These are phyloP conservation scores for Micractinium conductrix DNA, from an alignment of 139 green algal genomes.

Conservation along the genomic window DNA sequence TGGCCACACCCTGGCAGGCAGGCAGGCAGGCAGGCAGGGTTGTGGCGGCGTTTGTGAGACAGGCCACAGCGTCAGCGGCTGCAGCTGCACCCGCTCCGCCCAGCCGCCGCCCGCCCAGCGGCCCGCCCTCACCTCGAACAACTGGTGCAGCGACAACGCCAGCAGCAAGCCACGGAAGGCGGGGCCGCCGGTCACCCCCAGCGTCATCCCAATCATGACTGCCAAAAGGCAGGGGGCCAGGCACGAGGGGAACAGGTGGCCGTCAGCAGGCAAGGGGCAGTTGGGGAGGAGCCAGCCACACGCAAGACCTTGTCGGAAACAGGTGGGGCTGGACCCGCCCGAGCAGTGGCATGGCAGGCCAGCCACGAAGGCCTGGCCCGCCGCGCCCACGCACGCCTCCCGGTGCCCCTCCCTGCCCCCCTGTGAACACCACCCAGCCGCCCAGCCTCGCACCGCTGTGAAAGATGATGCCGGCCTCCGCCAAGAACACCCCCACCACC, in stretches of 20 bases:
- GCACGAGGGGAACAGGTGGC: background rate
- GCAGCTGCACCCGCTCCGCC: slow-evolving; percentile 51
- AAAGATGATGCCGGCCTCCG: slow-evolving; percentile 52
- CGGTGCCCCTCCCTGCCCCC: background rate
- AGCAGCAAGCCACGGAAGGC: slow-evolving; percentile 54
- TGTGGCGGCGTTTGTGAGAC: no score
- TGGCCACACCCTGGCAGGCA: slow-evolving; percentile 57
- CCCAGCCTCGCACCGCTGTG: slow-evolving; percentile 34
- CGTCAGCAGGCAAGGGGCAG: no score
- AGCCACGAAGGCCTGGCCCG: background rate
- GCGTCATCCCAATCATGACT: slow-evolving; percentile 58
- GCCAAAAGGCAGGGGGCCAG: background rate
- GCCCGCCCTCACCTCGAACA: background rate
- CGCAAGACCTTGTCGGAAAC: no score
- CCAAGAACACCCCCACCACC: slow-evolving; percentile 16
- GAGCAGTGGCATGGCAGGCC: no score
- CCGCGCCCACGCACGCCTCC: background rate
- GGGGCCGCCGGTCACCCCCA: slow-evolving; percentile 52
- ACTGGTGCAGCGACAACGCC: slow-evolving; percentile 67
- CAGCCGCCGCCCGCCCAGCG: background rate
- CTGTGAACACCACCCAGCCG: background rate
- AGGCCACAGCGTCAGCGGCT: no score
- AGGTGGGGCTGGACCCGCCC: no score
- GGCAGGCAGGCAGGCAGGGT: no score
- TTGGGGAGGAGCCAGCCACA: no score